Evolutionary conservation across 1,284 basidiomycete species (phyloP).

Genomic region (Stygiomarasmius scandens): DNA sequence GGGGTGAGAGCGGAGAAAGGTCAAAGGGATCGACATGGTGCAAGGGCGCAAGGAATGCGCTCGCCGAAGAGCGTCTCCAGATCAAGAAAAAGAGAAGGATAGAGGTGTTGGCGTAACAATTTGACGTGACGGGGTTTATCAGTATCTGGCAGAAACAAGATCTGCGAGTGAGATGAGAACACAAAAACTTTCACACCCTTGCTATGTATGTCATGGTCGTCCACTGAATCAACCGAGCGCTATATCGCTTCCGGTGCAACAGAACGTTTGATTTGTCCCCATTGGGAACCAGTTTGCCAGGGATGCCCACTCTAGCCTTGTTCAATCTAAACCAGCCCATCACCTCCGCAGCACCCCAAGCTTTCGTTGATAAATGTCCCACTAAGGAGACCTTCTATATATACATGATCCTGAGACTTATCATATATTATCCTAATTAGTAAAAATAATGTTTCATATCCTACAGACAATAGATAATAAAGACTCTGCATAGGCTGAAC

Average conservation of each 20-base stretch:
- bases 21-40: slow-evolving; percentile 36
- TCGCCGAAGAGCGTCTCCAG: background rate
- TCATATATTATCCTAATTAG: no score
- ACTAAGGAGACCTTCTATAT: no score
- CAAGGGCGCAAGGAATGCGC: background rate
- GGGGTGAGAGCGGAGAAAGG: slow-evolving; percentile 30
- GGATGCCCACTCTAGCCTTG: no score
- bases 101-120: background rate
- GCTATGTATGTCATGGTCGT: no score
- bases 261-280: background rate
- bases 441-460: no score
- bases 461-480: no score
- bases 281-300: background rate
- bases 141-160: background rate
- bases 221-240: background rate
- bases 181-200: background rate
- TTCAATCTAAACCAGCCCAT: no score
- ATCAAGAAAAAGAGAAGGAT: background rate
- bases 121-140: background rate
- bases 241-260: background rate
- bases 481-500: no score
- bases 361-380: no score
- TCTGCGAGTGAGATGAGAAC: background rate
- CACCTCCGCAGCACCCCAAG: no score
- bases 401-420: no score